Evolutionary conservation across 2,329 filamentous ascomycete genomes (phyloP).

Genomic region (Colletotrichum navitas): DNA sequence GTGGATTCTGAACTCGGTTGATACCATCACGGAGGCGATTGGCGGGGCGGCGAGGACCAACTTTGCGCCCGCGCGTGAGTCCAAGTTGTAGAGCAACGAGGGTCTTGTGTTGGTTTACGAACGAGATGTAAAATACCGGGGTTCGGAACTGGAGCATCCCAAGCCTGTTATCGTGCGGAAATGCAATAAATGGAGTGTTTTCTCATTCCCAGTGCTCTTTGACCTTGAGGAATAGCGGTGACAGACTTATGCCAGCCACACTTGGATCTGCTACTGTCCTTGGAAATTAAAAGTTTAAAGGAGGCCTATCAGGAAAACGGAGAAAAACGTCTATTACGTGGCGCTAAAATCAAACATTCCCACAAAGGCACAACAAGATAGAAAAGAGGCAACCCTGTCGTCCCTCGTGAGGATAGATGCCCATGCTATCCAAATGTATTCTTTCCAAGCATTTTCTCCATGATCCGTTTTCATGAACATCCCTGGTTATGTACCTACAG

Average conservation of each 20-base stretch:
- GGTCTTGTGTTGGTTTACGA: background rate
- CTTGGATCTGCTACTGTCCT: background rate
- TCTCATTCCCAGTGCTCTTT: background rate
- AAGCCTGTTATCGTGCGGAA: background rate
- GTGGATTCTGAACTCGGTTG: slow-evolving; percentile 61
- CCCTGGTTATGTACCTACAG: slow-evolving; percentile 52
- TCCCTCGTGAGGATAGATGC: background rate
- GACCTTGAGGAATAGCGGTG: background rate
- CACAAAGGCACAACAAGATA: background rate
- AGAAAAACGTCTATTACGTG: background rate
- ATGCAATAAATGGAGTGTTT: background rate
- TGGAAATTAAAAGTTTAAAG: background rate
- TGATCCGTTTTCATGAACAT: too few relatives aligned
- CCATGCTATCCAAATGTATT: background rate
- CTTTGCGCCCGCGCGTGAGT: slow-evolving; percentile 35
- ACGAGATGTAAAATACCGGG: slow-evolving; percentile 21
- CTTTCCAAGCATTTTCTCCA: background rate
- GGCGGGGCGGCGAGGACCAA: slow-evolving; percentile 49
- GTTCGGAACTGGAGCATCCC: background rate
- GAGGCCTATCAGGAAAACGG: background rate
- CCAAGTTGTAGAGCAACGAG: slow-evolving; percentile 28
- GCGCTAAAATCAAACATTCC: background rate
- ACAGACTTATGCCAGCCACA: too few relatives aligned
- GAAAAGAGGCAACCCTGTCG: too few relatives aligned
- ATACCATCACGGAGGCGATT: slow-evolving; percentile 59